Evolutionary conservation across 179 eudicot genomes (phyloP).

Genomic region (Monotropa hypopitys): DNA sequence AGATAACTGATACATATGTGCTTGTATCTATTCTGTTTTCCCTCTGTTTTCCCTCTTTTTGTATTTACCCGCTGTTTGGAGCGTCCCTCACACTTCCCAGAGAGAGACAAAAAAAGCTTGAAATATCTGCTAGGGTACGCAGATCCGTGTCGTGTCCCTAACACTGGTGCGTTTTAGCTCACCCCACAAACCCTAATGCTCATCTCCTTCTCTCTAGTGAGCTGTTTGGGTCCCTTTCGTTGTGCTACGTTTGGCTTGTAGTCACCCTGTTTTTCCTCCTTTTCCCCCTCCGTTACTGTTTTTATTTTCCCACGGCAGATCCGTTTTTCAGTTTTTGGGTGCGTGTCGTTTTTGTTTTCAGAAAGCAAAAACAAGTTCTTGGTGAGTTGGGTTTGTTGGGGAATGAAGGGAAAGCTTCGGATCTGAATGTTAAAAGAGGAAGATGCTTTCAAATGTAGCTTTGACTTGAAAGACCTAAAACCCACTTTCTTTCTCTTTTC

Average conservation of each 20-base stretch:
- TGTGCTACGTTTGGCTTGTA: slow-evolving; percentile 9
- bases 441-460: slow-evolving; percentile 2
- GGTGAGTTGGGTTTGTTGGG: slow-evolving; percentile 2
- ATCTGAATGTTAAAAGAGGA: slow-evolving; percentile 10
- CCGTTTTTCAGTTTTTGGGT: neutral
- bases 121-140: slow-evolving; percentile 13
- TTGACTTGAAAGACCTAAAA: neutral
- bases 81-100: neutral
- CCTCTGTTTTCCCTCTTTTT: neutral
- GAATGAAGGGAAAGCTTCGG: slow-evolving; percentile 15
- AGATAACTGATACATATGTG: neutral
- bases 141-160: slow-evolving; percentile 1
- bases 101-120: neutral
- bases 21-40: neutral
- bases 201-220: neutral
- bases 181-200: slow-evolving; percentile 5
- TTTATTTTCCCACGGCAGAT: slow-evolving; percentile 6
- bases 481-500: neutral
- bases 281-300: neutral
- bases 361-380: slow-evolving; percentile 1
- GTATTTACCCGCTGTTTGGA: neutral
- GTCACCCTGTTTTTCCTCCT: slow-evolving; percentile 1
- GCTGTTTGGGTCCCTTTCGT: slow-evolving; percentile 9
- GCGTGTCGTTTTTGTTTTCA: neutral
- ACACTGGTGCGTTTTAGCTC: slow-evolving; percentile 16